Percentiles rank a stretch among this genome's conserved stretches.
These are phyloP conservation scores for Fusarium pseudoanthophilum DNA, from an alignment of 2,329 filamentous ascomycete species.

Conservation along the genomic window DNA sequence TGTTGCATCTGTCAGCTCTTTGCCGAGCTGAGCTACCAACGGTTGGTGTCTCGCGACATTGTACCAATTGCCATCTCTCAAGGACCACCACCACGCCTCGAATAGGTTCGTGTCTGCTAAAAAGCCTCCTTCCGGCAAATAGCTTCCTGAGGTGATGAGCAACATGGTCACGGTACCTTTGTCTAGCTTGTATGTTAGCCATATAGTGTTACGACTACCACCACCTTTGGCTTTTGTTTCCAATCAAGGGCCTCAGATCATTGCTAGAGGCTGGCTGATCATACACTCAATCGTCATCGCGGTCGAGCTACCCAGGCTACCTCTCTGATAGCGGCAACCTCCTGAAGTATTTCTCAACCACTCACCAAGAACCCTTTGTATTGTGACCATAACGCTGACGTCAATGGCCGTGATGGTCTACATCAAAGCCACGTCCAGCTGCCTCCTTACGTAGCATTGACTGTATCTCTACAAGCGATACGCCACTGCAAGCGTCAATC, in stretches of 20 bases:
- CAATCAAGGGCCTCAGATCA: slow-evolving; percentile 25
- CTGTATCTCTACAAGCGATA: slow-evolving; percentile 4
- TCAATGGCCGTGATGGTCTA: slow-evolving; percentile 41
- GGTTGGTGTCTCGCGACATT: not conserved
- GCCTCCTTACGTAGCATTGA: slow-evolving; percentile 9
- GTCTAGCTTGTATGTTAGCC: slow-evolving; percentile 27
- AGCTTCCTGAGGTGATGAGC: slow-evolving; percentile 1
- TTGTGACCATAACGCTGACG: slow-evolving; percentile 46
- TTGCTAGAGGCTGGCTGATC: slow-evolving; percentile 29
- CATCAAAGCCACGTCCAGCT: slow-evolving; percentile 28
- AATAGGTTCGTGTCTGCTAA: slow-evolving; percentile 2
- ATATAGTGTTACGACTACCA: slow-evolving; percentile 25
- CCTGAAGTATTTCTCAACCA: slow-evolving; percentile 10
- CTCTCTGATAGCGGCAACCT: slow-evolving; percentile 22
- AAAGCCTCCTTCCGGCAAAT: slow-evolving; percentile 23
- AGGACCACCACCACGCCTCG: slow-evolving; percentile 17
- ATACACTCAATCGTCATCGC: slow-evolving; percentile 27
- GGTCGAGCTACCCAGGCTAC: slow-evolving; percentile 1
- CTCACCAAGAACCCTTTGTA: slow-evolving; percentile 17
- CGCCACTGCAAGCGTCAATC: slow-evolving; percentile 4
- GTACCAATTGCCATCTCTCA: slow-evolving; percentile 22
- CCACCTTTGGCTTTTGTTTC: slow-evolving; percentile 9
- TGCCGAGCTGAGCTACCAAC: slow-evolving; percentile 25
- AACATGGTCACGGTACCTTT: slow-evolving; percentile 35
- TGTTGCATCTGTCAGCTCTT: slow-evolving; percentile 2